Evolutionary conservation across 192 early-diverging fungal species (phyloP).

Genomic region (Mortierella hygrophila): DNA sequence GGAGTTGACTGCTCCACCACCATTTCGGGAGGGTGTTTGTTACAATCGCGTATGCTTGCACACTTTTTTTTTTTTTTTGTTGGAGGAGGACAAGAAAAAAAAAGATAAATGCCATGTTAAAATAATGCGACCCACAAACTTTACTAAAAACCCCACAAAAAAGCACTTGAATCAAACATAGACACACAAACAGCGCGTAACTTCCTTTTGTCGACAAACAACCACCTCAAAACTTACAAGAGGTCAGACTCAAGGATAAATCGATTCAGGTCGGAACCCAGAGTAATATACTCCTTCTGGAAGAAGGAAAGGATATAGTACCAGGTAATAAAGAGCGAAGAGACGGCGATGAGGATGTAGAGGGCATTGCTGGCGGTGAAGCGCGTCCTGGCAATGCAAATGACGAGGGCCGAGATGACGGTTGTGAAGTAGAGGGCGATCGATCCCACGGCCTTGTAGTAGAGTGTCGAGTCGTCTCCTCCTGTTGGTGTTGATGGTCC

Average conservation of each 20-base stretch:
- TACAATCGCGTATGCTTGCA: constrained; percentile 53
- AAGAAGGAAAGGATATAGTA: constrained; percentile 51
- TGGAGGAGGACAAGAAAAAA: background rate
- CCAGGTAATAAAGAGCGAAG: constrained; percentile 46
- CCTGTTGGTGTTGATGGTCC: background rate
- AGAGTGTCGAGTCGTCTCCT: constrained; percentile 29
- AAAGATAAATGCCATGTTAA: background rate
- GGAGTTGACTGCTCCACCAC: constrained; percentile 55
- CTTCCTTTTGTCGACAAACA: background rate
- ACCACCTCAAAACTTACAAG: constrained; percentile 32
- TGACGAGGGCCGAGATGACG: constrained; percentile 43
- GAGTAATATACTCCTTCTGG: constrained; percentile 32
- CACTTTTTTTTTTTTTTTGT: constrained; percentile 9
- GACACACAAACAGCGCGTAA: background rate
- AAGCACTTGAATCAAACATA: too few species aligned
- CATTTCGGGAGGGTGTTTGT: constrained; percentile 51
- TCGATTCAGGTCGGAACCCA: constrained; percentile 37
- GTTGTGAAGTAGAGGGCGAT: constrained; percentile 49
- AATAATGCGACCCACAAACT: background rate
- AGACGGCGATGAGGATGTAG: constrained; percentile 44
- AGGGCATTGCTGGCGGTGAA: constrained; percentile 40
- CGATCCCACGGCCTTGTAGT: constrained; percentile 53
- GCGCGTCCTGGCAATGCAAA: constrained; percentile 46
- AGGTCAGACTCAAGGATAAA: constrained; percentile 53
- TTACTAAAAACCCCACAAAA: background rate